Base-by-base conservation (phyloP, 1,139 yeast species). In the Nakaseomyces sp. region DNA sequence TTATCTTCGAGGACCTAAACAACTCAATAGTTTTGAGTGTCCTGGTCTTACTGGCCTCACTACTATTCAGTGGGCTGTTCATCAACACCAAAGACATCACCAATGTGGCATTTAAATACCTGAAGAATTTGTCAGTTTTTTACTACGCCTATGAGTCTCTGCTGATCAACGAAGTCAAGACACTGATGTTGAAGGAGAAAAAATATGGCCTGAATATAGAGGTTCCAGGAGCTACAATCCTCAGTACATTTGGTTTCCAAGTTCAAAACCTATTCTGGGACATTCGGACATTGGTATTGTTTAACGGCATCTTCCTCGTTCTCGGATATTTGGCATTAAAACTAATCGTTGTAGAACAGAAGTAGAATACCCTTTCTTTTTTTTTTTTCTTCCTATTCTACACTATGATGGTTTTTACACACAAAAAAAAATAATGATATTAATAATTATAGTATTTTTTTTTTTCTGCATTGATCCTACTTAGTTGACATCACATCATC, bases 201-300 rank as follows among this genome's bases (percentile, higher is more conserved):
- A 91, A 91, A 64, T 91, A 81, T 58, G 98, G 98, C 0, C 72
- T 91, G 37, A 84, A 91, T 42, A 91, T 91, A 53, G 96, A 88
- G 64, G 94, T 91, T n/a, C 98, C 98, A 0, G 98, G 98, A 5
- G 97, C 98, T 1, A 93, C 95, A 1, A 91, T 91, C 48, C 72
- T 91, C 53, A 84, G 94, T 54, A 88, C 97, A 0, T 91, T 91
- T 69, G 98, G 98, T 0, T 91, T 91, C 64, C 76, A 85, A 51
- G 89, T 86, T 16, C 77, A 79, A 32, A 93, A 91, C 1, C 74
- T 85, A 49, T 67, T 77, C 67, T 68, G 70, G 36, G 97, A 91
- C 61, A 71, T 82, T 18, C 53, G 68, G 6, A 74, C 71, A 33
- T 69, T 86, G 46, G 68, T 66, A 0, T 68, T 72, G 7, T 77